A percentile compares a stretch with the other conserved stretches of the same genome.
These are phyloP conservation scores for Echria macrotheca DNA, from an alignment of 495 filamentous ascomycete species.

Conservation along the genomic window DNA sequence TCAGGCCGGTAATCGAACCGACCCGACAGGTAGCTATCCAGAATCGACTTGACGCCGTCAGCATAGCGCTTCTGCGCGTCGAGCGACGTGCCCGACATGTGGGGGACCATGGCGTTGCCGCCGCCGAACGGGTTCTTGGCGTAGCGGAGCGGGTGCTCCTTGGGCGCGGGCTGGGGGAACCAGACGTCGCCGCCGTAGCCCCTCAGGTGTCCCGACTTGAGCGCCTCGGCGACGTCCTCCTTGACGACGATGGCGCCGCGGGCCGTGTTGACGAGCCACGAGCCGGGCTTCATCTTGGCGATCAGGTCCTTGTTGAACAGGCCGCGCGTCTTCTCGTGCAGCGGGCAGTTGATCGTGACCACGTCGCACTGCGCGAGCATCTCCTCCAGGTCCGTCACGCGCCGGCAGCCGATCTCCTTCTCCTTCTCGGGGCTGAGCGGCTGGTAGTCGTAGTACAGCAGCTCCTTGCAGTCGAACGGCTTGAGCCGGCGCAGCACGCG, in stretches of 20 bases:
- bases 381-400: slow-evolving; percentile 85
- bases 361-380: slow-evolving; percentile 94
- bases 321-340: slow-evolving; percentile 94
- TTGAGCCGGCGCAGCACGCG: slow-evolving; percentile 92
- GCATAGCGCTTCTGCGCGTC: slow-evolving; percentile 97
- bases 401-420: slow-evolving; percentile 92
- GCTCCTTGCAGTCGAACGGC: slow-evolving; percentile 98
- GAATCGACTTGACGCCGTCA: slow-evolving; percentile 78
- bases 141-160: slow-evolving; percentile 88
- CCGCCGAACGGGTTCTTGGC: slow-evolving; percentile 93
- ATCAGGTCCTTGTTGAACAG: slow-evolving; percentile 99
- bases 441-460: slow-evolving; percentile 99
- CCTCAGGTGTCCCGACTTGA: slow-evolving; percentile 88
- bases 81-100: slow-evolving; percentile 96
- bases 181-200: slow-evolving; percentile 94
- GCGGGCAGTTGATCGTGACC: slow-evolving; percentile 98
- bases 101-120: slow-evolving; percentile 96
- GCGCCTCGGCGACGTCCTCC: slow-evolving; percentile 93
- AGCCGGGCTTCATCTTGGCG: slow-evolving; percentile 97
- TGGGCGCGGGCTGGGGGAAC: slow-evolving; percentile 82
- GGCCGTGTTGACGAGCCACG: slow-evolving; percentile 97
- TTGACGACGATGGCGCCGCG: slow-evolving; percentile 99
- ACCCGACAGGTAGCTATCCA: slow-evolving; percentile 85
- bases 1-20: slow-evolving; percentile 79
- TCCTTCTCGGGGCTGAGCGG: slow-evolving; percentile 80